A percentile compares a stretch with the other conserved stretches of the same genome.
These are phyloP conservation scores for Colletotrichum sp. DNA, from an alignment of 2,329 filamentous ascomycete species.

Conservation along the genomic window DNA sequence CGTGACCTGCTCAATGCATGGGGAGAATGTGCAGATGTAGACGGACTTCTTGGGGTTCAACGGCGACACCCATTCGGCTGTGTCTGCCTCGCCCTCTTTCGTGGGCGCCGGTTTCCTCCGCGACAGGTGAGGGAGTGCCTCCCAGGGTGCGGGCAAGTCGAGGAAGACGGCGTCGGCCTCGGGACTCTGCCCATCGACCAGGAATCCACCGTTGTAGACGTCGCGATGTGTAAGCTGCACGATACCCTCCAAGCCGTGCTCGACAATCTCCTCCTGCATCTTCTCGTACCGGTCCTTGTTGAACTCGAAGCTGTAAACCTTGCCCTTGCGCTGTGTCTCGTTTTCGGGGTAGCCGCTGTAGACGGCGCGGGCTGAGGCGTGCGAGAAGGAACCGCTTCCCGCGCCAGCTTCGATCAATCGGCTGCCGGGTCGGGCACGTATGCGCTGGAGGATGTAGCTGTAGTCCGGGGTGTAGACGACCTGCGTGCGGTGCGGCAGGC, in stretches of 20 bases:
- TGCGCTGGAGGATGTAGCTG: conserved; percentile 80
- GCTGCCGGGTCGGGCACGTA: conserved; percentile 75
- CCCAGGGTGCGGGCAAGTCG: conserved; percentile 82
- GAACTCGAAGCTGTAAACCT: conserved; percentile 84
- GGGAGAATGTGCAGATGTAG: conserved; percentile 92
- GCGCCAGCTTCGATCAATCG: conserved; percentile 81
- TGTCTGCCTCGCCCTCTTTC: conserved; percentile 3
- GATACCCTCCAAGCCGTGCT: conserved; percentile 68
- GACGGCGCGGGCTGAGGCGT: conserved; percentile 77
- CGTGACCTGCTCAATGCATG: conserved; percentile 95
- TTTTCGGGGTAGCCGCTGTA: conserved; percentile 71
- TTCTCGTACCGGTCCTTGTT: conserved; percentile 75
- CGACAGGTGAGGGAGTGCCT: conserved; percentile 77
- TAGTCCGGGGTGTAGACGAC: conserved; percentile 89
- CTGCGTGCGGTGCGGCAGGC: conserved; percentile 81
- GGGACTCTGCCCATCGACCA: conserved; percentile 64
- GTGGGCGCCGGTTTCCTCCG: conserved; percentile 46
- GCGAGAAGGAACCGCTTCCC: conserved; percentile 84
- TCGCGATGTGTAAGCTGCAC: conserved; percentile 80
- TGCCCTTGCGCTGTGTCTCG: conserved; percentile 58
- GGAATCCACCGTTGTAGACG: conserved; percentile 78
- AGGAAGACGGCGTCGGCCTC: conserved; percentile 77
- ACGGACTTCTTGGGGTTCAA: conserved; percentile 76
- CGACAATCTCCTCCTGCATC: conserved; percentile 71
- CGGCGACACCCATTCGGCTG: conserved; percentile 56